These are phyloP conservation scores for Exserohilum rostratum DNA, from an alignment of 2,329 filamentous ascomycete species.

Conservation along the genomic window DNA sequence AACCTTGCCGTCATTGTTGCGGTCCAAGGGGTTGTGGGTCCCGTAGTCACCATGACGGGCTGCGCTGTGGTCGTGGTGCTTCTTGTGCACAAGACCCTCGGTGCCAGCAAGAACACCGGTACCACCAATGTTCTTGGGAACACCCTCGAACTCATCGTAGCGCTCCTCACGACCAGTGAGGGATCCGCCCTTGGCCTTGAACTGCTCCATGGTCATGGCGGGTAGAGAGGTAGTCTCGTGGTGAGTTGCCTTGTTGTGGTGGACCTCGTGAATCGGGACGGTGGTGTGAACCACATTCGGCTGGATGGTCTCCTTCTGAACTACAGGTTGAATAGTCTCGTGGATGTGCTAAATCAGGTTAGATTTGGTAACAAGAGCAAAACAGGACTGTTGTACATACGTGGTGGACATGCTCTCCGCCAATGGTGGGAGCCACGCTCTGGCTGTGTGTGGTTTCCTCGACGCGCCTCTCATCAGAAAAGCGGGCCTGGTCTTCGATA, in stretches of 20 bases:
- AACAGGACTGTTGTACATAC: slow-evolving; percentile 13
- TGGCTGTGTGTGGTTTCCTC: slow-evolving; percentile 58
- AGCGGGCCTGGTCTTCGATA: slow-evolving; percentile 59
- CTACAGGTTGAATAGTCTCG: slow-evolving; percentile 72
- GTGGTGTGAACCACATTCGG: slow-evolving; percentile 74
- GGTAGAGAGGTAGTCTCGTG: slow-evolving; percentile 70
- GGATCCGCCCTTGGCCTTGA: slow-evolving; percentile 61
- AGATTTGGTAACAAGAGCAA: background rate
- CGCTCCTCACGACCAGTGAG: slow-evolving; percentile 62
- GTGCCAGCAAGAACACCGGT: slow-evolving; percentile 23
- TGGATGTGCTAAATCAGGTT: slow-evolving; percentile 58
- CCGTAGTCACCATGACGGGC: slow-evolving; percentile 28
- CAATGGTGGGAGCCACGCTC: slow-evolving; percentile 56
- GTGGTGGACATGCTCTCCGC: slow-evolving; percentile 69
- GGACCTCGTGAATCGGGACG: slow-evolving; percentile 73
- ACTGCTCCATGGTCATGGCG: slow-evolving; percentile 68
- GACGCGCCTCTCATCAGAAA: slow-evolving; percentile 58
- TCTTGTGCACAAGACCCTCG: slow-evolving; percentile 26
- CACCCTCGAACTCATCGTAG: slow-evolving; percentile 66
- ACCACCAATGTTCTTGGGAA: slow-evolving; percentile 59
- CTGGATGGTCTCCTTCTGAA: slow-evolving; percentile 72
- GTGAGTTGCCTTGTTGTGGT: slow-evolving; percentile 70
- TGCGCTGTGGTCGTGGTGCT: slow-evolving; percentile 15
- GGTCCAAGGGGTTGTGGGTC: slow-evolving; percentile 14
- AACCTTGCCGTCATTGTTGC: slow-evolving; percentile 11